Evolutionary conservation across 2,329 filamentous ascomycete genomes (phyloP), one percentile per base, ranked within the genome.

Genomic region (Xylariaceae sp.): DNA sequence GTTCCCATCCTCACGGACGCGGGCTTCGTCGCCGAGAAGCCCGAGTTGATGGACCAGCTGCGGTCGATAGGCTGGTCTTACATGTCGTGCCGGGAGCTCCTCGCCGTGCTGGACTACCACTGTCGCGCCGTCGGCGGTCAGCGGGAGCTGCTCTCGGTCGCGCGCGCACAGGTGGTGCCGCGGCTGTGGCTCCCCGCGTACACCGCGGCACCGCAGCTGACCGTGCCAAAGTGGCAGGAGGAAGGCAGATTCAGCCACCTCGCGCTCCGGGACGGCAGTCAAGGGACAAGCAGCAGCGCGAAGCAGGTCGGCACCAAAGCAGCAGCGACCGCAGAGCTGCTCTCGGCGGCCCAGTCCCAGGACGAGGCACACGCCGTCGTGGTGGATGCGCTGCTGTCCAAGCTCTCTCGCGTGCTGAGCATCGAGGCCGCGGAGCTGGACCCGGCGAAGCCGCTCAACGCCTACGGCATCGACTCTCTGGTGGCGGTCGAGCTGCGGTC

Each of bases 391-490:
- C 30, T 63, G 16, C 44, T 60, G 12, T 38, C 47, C 16, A 56
- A 57, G 38, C 38, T 60, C 3, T 49, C 52, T n/a, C 44, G 50
- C 4, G 47, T 56, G 0, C 42, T 58, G 15, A 52, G 48, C 36
- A 47, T 56, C 11, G 47, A 51, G 9, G 18, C 60, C 12, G 40
- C 43, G 2, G 42, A 52, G 16, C 45, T 58, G 9, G 54, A 58
- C 28, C 30, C 49, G 8, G 34, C 18, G 6, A 48, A 44, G 37
- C 50, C 55, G 2, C 42, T 58, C 2, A 42, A 56, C 32, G 39
- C 51, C 0, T 55, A 54, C 16, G 53, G 54, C 3, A 47, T 58
- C 18, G 55, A 58, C 43, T 58, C 54, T 35, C 39, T 57, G 29
- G 52, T 56, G 12, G 56, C 51, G 9, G 57, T 50, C 9, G 51